phyloP scores from a whole-genome alignment of 176 grass and related monocot species.

The Zea mays region Zm-B73-REFERENCE-NAM-5.0 NC_050102.1:179578501-179579000 shows the following conservation, averaged over 20 bases:
- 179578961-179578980: background rate
- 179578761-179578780: constrained; percentile 51
- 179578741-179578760: constrained; percentile 65
- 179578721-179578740: constrained; percentile 30
- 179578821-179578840: background rate
- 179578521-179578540: background rate
- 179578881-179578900: constrained; percentile 23
- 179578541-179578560: constrained; percentile 27
- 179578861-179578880: background rate
- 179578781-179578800: constrained; percentile 47
- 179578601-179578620: constrained; percentile 55
- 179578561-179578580: constrained; percentile 21
- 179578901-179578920: constrained; percentile 30
- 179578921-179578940: constrained; percentile 70
- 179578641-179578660: constrained; percentile 72
- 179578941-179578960: constrained; percentile 69
- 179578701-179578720: background rate
- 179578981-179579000: constrained; percentile 23
- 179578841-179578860: background rate
- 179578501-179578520: constrained; percentile 1
- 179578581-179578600: constrained; percentile 30
- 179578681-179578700: constrained; percentile 42
- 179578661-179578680: constrained; percentile 63
- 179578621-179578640: constrained; percentile 72
- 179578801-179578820: constrained; percentile 14